Conservation (phyloP, 495 filamentous ascomycete genomes). For the Xylaria flabelliformis region DNA sequence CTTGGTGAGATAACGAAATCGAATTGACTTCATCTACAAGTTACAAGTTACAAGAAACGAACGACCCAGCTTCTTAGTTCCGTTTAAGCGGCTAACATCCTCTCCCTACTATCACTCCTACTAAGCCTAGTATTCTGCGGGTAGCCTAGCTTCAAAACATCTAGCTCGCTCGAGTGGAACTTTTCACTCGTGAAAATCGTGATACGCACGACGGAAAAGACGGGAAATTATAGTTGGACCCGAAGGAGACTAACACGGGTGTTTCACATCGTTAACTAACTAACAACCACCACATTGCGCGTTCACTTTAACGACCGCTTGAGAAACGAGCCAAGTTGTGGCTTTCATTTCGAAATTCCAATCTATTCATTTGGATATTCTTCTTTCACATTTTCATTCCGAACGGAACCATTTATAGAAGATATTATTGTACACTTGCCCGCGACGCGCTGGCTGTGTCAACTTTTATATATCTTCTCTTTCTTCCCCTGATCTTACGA, state of each 20-base stretch:
- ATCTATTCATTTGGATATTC: neutral
- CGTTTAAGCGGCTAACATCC: neutral
- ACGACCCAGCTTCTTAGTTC: neutral
- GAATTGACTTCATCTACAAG: neutral
- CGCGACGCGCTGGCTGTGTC: conserved; percentile 12
- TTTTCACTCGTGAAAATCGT: neutral
- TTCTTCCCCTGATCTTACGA: neutral
- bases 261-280: conserved; percentile 2
- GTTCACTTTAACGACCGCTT: neutral
- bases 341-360: neutral
- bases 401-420: neutral
- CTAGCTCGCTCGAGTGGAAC: neutral
- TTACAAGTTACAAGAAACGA: neutral
- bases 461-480: neutral
- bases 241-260: neutral
- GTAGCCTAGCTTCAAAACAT: neutral
- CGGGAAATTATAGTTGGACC: neutral
- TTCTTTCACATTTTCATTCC: neutral
- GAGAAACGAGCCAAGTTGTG: neutral
- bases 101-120: neutral
- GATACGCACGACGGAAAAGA: neutral
- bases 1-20: neutral
- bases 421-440: neutral
- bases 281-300: neutral
- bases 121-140: neutral